Percentiles rank a stretch among this genome's conserved stretches.
Evolutionary conservation across 2,329 filamentous ascomycete species (phyloP).

Genomic region (Calonectria henricotiae): DNA sequence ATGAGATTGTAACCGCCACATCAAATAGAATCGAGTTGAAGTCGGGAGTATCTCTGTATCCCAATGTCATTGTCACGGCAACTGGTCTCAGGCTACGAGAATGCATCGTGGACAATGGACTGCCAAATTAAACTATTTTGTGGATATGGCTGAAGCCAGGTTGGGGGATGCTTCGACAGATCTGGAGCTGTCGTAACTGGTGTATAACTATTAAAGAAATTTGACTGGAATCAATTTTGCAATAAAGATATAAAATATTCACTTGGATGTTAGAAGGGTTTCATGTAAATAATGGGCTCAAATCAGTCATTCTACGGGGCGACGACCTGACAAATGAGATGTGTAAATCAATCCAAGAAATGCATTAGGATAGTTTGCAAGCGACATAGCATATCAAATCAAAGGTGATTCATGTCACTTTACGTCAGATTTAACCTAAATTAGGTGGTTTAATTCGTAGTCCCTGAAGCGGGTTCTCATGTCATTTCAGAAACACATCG

Average conservation of each 20-base stretch:
- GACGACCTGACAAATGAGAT: too few relatives aligned
- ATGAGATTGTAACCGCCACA: neutral
- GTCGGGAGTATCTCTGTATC: constrained; percentile 61
- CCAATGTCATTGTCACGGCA: constrained; percentile 77
- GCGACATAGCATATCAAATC: too few relatives aligned
- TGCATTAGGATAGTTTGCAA: too few relatives aligned
- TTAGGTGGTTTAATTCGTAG: neutral
- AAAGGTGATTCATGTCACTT: neutral
- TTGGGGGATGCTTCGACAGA: constrained; percentile 53
- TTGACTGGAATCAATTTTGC: too few relatives aligned
- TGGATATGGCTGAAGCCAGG: constrained; percentile 52
- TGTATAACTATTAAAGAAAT: neutral
- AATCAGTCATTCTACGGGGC: too few relatives aligned
- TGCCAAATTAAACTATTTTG: constrained; percentile 54
- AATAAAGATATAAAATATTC: too few relatives aligned
- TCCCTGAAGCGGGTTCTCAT: neutral
- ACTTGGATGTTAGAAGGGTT: too few relatives aligned
- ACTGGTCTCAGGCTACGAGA: constrained; percentile 66
- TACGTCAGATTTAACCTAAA: neutral
- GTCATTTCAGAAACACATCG: neutral
- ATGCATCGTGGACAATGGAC: constrained; percentile 49
- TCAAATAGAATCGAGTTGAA: constrained; percentile 58
- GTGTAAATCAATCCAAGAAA: too few relatives aligned
- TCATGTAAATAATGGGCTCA: too few relatives aligned
- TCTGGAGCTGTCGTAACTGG: constrained; percentile 40